These are phyloP conservation scores for Populus nigra DNA, from an alignment of 345 rosid genomes.

Conservation along the genomic window DNA sequence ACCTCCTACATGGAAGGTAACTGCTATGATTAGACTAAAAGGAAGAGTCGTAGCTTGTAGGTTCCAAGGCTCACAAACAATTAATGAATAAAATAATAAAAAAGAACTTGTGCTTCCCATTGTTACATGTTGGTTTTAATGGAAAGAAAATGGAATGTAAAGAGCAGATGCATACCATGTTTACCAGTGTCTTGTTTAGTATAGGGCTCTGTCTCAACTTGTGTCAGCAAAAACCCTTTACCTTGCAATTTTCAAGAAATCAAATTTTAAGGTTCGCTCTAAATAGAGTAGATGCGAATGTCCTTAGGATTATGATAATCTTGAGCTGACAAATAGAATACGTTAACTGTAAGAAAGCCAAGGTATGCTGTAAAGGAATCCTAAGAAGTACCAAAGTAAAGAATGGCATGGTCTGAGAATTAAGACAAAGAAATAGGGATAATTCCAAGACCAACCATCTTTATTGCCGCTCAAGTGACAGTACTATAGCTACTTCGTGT, in stretches of 20 bases:
- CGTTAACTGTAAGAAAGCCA: neutral
- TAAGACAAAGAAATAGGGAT: conserved; percentile 12
- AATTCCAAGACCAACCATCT: conserved; percentile 16
- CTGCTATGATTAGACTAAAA: neutral
- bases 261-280: neutral
- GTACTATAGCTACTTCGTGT: neutral
- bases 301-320: neutral
- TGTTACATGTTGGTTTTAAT: neutral
- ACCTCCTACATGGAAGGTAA: conserved; percentile 20
- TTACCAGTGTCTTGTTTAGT: neutral
- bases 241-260: neutral
- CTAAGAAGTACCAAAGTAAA: conserved; percentile 8
- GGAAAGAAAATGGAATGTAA: neutral
- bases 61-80: neutral
- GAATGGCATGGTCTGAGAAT: conserved; percentile 13
- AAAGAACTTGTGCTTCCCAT: neutral
- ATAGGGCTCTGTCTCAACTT: neutral
- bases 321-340: neutral
- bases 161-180: conserved; percentile 16
- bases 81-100: neutral
- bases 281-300: neutral
- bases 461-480: neutral
- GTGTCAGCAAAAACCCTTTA: neutral
- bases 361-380: conserved; percentile 25
- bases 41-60: neutral